phyloP scores from a whole-genome alignment of 2,329 filamentous ascomycete species.

The Amauroascus niger region DNA sequence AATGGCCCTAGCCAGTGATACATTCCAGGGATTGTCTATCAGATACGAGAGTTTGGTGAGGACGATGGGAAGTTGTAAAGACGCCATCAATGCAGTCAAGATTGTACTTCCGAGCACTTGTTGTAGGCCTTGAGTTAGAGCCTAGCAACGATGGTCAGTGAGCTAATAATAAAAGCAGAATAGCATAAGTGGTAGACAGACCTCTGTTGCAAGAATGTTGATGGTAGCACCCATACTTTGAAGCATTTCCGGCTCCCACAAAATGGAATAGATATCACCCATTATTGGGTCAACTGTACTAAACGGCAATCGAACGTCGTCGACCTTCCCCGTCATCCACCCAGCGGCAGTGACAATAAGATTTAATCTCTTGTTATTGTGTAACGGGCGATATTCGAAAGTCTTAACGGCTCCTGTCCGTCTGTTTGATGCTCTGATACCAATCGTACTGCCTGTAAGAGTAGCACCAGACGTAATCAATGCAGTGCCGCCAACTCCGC shows the following conservation, averaged over 20 bases:
- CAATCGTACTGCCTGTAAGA: constrained; percentile 77
- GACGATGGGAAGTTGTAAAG: constrained; percentile 81
- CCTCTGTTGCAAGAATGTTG: constrained; percentile 94
- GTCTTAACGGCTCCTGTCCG: constrained; percentile 88
- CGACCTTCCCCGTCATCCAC: constrained; percentile 97
- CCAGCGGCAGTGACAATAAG: constrained; percentile 90
- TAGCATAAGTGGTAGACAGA: constrained; percentile 35
- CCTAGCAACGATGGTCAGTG: constrained; percentile 44
- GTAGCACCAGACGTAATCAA: constrained; percentile 87
- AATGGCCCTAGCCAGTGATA: constrained; percentile 85
- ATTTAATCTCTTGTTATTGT: constrained; percentile 97
- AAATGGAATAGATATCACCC: constrained; percentile 93
- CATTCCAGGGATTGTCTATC: constrained; percentile 96
- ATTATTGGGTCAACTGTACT: constrained; percentile 96
- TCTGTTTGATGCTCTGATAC: constrained; percentile 71
- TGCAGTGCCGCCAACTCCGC: constrained; percentile 82
- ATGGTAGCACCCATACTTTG: constrained; percentile 97
- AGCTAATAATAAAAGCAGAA: neutral
- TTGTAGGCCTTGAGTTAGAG: constrained; percentile 89
- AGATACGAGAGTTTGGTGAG: constrained; percentile 89
- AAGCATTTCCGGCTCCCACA: constrained; percentile 98
- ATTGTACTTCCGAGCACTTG: constrained; percentile 89
- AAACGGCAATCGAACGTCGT: constrained; percentile 89
- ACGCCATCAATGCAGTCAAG: constrained; percentile 79
- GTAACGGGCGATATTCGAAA: constrained; percentile 89